phyloP scores from a whole-genome alignment of 2,329 filamentous ascomycete genomes.

The Paradendryphiella salina region DNA sequence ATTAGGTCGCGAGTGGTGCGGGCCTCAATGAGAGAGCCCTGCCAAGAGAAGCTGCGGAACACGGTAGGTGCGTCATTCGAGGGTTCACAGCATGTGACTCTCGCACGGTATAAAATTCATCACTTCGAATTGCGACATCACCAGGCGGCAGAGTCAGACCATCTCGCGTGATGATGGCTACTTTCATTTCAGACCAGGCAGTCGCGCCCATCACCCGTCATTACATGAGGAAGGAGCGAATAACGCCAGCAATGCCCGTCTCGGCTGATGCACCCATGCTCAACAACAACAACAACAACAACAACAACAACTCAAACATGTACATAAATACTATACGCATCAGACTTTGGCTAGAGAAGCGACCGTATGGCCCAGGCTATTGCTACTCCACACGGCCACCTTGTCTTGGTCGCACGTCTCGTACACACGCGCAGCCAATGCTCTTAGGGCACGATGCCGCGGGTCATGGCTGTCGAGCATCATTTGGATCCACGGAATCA shows the following conservation, averaged over 20 bases:
- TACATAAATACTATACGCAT: constrained; percentile 4
- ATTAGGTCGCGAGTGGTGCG: constrained; percentile 18
- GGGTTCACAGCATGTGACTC: constrained; percentile 11
- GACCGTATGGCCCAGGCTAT: constrained; percentile 20
- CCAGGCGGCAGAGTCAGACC: neutral
- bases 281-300: no score
- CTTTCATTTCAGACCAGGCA: constrained; percentile 3
- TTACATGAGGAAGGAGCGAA: constrained; percentile 5
- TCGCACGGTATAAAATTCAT: neutral
- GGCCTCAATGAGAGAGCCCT: constrained; percentile 9
- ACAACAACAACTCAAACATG: neutral
- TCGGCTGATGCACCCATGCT: constrained; percentile 1
- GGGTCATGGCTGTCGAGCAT: constrained; percentile 55
- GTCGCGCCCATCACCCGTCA: constrained; percentile 1
- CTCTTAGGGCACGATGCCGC: constrained; percentile 57
- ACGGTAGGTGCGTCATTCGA: constrained; percentile 20
- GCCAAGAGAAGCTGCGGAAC: constrained; percentile 9
- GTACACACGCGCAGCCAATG: constrained; percentile 62
- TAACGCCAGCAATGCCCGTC: constrained; percentile 17
- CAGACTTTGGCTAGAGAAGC: constrained; percentile 13
- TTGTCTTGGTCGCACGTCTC: constrained; percentile 69
- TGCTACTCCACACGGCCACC: constrained; percentile 67
- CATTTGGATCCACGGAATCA: constrained; percentile 73
- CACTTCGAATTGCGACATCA: no score
- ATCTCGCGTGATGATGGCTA: constrained; percentile 3